Evolutionary conservation across 129 eudicot species (phyloP), one percentile per base, ranked within the genome.

Genomic region (Centrapalus pauciflorus): DNA sequence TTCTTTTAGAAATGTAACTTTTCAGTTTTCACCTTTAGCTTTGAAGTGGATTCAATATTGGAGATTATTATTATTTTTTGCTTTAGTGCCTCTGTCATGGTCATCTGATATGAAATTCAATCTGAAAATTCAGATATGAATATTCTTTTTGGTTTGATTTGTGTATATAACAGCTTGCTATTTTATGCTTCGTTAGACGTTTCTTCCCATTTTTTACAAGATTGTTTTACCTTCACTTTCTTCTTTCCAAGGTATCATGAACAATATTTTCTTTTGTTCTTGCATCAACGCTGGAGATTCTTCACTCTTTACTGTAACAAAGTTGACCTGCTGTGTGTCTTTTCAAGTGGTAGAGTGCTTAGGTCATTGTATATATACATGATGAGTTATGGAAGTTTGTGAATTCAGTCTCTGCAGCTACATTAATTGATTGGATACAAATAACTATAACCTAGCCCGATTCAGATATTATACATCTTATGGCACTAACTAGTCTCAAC

Each of bases 31-130:
- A 29, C 5, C 34, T 50, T 66, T 67, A 37, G 51, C 38, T 37
- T n/a, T 54, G 37, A 24, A 67, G 21, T 54, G 4, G 35, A n/a
- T n/a, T 55, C 74, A 69, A 55, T 69, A 29, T 69, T 69, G 65
- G 40, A 27, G n/a, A n/a, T n/a, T n/a, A n/a, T n/a, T n/a, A n/a
- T n/a, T n/a, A 46, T 37, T 38, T 21, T 25, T 19, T 68, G 24
- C 13, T 41, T 43, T 23, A 17, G 20, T 67, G 63, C 25, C 27
- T 51, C 21, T 34, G 8, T 21, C 27, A 29, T 48, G 17, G 5
- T 61, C 14, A 16, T 50, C 34, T 6, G 24, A 26, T 33, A 60
- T 32, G 66, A 16, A 29, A 30, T 30, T 7, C 43, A 28, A 28
- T 57, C 11, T 28, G 26, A 33, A 30, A 57, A 29, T 57, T 29